Base-by-base conservation (phyloP, 306 rosid genomes). In the Mimosa bimucronata region DNA sequence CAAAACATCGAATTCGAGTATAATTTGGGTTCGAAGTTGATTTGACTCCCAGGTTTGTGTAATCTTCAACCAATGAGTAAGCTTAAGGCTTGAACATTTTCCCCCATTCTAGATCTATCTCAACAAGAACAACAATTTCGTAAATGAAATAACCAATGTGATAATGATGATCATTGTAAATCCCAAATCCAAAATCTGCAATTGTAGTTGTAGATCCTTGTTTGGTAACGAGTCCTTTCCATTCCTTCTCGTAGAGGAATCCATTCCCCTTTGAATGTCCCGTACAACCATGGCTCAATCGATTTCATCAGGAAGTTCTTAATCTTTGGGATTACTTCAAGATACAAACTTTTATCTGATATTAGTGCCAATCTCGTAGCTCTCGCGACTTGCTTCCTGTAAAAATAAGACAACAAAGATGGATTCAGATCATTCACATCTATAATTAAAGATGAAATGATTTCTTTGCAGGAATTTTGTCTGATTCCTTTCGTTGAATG, bases 341-440 rank as follows among this genome's bases (percentile, higher is more conserved):
- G 84, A 46, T 71, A 88, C 30, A 76, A 66, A 28, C 91, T 88
- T 82, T 94, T 97, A 78, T 94, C 97, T 6, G 98, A 97, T 80
- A 94, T 87, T 86, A 94, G 68, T 8, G 94, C 98, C 45, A 94
- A 65, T 85, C 98, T 91, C 0, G 98, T 97, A 1, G 94, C 97
- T 72, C 97, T 86, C 0, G 95, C 97, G 38, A 94, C 58, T 81
- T 77, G 73, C 62, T 94, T 94, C 25, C 92, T 97, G 68, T 90
- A 92, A 50, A 81, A 92, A 41, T 94, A 94, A 0, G 97, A 90
- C 1, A 94, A 83, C 0, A 79, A 5, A 68, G 88, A 68, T 0
- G 92, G 61, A 77, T 78, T 83, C 29, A 94, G 72, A 0, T 64
- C 92, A 7, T 84, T 88, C 28, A 94, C 97, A 83, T 94, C 97